phyloP scores from a whole-genome alignment of 768 basidiomycete species.

The Tulasnella sp. region DNA sequence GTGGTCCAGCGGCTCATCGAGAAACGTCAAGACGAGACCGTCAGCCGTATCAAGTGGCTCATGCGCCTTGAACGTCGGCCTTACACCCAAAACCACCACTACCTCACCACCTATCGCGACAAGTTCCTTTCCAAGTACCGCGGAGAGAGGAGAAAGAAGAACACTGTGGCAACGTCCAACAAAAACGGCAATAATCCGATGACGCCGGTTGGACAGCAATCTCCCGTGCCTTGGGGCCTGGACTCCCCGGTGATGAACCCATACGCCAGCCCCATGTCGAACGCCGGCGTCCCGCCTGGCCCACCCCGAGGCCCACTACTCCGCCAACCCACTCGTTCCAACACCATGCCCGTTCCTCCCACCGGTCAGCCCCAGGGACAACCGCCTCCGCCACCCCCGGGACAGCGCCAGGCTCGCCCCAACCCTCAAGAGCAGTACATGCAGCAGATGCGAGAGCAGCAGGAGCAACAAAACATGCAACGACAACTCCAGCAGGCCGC shows the following conservation, averaged over 20 bases:
- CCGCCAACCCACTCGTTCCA: background rate
- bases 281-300: background rate
- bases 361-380: background rate
- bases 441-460: constrained; percentile 1
- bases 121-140: constrained; percentile 42
- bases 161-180: background rate
- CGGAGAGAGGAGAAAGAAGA: constrained; percentile 33
- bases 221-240: background rate
- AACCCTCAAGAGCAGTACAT: background rate
- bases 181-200: background rate
- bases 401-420: background rate
- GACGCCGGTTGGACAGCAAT: background rate
- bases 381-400: background rate
- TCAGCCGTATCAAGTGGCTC: constrained; percentile 36
- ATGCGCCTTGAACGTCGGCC: constrained; percentile 39
- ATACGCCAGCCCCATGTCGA: background rate
- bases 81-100: constrained; percentile 46
- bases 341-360: background rate
- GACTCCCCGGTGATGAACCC: background rate
- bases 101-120: constrained; percentile 37
- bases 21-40: constrained; percentile 33
- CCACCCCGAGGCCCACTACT: background rate
- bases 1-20: constrained; percentile 36
- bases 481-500: background rate
- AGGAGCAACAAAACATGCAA: constrained; percentile 1